Conservation (phyloP, 805 yeast genomes). For the Suhomyces xylopsoci region DNA sequence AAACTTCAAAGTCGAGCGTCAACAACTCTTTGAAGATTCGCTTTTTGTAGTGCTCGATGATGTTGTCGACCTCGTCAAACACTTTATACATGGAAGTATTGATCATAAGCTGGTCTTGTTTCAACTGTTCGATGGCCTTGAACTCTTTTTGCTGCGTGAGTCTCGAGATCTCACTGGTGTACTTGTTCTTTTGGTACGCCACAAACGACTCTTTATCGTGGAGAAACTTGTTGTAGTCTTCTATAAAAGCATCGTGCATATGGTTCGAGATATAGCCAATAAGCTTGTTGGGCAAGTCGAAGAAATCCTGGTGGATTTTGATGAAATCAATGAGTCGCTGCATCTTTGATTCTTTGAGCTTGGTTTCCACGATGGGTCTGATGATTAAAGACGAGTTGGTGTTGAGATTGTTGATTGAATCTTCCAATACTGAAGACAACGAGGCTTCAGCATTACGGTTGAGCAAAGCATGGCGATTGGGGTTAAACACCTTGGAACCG, state of each 20-base stretch:
- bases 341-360: slow-evolving; percentile 33
- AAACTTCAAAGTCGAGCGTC: slow-evolving; percentile 36
- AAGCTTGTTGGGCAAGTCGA: slow-evolving; percentile 35
- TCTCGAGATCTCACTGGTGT: slow-evolving; percentile 9
- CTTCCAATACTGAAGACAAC: slow-evolving; percentile 35
- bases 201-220: slow-evolving; percentile 22
- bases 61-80: slow-evolving; percentile 30
- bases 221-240: slow-evolving; percentile 30
- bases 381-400: slow-evolving; percentile 36
- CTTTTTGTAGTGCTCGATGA: slow-evolving; percentile 33
- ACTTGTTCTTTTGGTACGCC: slow-evolving; percentile 9
- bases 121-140: slow-evolving; percentile 13
- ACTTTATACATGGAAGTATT: slow-evolving; percentile 30
- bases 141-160: slow-evolving; percentile 11
- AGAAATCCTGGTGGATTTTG: slow-evolving; percentile 28
- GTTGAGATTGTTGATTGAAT: slow-evolving; percentile 36
- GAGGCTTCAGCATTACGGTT: slow-evolving; percentile 19
- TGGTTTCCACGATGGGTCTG: slow-evolving; percentile 40
- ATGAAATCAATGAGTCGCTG: slow-evolving; percentile 34
- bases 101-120: slow-evolving; percentile 22
- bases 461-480: slow-evolving; percentile 16
- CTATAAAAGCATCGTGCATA: slow-evolving; percentile 36
- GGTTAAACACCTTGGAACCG: slow-evolving; percentile 35
- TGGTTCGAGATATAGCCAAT: slow-evolving; percentile 24
- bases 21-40: slow-evolving; percentile 35